phyloP scores from a whole-genome alignment of 1,284 basidiomycete species.

The Gomphus bonarii region DNA sequence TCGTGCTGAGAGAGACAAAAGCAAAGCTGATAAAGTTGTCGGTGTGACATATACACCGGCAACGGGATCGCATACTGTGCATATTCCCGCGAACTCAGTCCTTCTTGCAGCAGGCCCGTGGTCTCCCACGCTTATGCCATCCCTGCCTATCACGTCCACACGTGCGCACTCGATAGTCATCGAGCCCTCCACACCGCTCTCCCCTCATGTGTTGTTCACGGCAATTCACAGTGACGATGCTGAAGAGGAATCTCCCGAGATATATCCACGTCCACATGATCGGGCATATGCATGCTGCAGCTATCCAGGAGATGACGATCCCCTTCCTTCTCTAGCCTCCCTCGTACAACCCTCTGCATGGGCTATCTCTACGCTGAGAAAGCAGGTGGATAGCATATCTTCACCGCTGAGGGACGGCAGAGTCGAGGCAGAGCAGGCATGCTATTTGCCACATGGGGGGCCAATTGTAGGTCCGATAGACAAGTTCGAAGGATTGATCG shows the following conservation, averaged over 20 bases:
- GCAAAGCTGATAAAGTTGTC: constrained; percentile 26
- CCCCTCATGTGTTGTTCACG: constrained; percentile 58
- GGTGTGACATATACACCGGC: constrained; percentile 36
- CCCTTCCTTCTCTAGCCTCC: constrained; percentile 50
- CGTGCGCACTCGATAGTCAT: constrained; percentile 65
- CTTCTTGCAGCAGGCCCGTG: constrained; percentile 81
- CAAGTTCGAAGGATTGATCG: constrained; percentile 41
- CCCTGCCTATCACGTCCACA: constrained; percentile 45
- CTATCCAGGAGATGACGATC: constrained; percentile 47
- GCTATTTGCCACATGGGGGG: constrained; percentile 50
- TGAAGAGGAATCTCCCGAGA: constrained; percentile 38
- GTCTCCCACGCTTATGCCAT: constrained; percentile 51
- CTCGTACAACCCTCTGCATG: constrained; percentile 41
- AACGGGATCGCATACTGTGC: constrained; percentile 13
- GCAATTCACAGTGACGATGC: constrained; percentile 30
- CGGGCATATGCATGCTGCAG: constrained; percentile 56
- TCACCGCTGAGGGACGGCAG: constrained; percentile 38
- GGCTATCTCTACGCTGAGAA: constrained; percentile 44
- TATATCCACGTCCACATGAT: constrained; percentile 58
- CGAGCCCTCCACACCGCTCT: constrained; percentile 27
- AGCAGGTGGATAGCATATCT: constrained; percentile 49
- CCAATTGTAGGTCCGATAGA: constrained; percentile 52
- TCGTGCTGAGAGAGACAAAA: background rate
- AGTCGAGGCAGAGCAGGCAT: constrained; percentile 51
- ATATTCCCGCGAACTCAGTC: constrained; percentile 49